Percentiles rank a stretch among this genome's conserved stretches.
These are phyloP conservation scores for Sordariomycetes sp. DNA, from an alignment of 2,329 filamentous ascomycete genomes.

Conservation along the genomic window DNA sequence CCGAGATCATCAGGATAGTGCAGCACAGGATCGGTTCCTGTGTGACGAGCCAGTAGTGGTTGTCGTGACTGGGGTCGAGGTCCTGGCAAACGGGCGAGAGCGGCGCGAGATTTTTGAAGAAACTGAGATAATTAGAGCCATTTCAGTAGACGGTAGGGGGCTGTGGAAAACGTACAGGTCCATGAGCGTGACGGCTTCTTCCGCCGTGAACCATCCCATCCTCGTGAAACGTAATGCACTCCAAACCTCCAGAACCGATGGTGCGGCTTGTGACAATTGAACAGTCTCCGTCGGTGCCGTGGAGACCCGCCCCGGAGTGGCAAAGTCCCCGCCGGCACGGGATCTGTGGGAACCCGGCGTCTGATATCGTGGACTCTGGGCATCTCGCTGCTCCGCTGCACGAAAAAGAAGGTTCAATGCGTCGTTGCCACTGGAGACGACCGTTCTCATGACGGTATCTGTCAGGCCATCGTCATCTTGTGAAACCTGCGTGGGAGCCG, in stretches of 20 bases:
- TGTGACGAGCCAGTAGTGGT: not conserved
- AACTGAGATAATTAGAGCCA: not conserved
- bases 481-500: too few relatives aligned
- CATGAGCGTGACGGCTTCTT: constrained; percentile 37
- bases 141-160: not conserved
- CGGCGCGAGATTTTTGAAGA: not conserved
- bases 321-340: not conserved
- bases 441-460: constrained; percentile 23
- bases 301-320: not conserved
- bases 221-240: constrained; percentile 28
- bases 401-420: constrained; percentile 38
- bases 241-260: constrained; percentile 9
- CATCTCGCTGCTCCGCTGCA: constrained; percentile 14
- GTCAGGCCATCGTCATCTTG: not conserved
- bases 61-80: not conserved
- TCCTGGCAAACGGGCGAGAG: not conserved
- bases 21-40: not conserved
- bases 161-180: constrained; percentile 20
- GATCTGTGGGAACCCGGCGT: not conserved
- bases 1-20: not conserved
- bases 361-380: not conserved
- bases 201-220: constrained; percentile 41
- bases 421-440: constrained; percentile 39
- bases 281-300: not conserved
- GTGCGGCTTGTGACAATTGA: not conserved